phyloP scores from a whole-genome alignment of 306 rosid species.

The Rosa rugosa region DNA sequence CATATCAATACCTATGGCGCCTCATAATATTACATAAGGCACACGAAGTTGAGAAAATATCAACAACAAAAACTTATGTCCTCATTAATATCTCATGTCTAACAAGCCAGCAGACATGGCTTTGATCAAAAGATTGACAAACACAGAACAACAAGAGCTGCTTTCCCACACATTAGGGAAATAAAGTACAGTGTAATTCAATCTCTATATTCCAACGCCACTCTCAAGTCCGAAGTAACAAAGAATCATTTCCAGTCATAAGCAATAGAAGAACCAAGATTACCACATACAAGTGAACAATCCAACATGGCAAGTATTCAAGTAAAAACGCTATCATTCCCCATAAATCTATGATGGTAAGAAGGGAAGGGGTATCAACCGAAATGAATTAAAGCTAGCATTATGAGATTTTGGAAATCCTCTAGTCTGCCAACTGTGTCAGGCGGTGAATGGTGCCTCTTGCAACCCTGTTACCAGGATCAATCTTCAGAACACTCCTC shows the following conservation, averaged over 20 bases:
- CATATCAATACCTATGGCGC: no score
- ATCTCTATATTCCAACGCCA: slow-evolving; percentile 18
- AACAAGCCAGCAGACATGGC: not conserved
- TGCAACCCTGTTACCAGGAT: slow-evolving; percentile 86
- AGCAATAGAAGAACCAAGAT: slow-evolving; percentile 25
- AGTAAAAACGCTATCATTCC: slow-evolving; percentile 27
- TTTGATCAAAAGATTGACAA: not conserved
- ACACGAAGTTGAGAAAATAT: not conserved
- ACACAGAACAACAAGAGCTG: not conserved
- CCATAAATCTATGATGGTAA: slow-evolving; percentile 24
- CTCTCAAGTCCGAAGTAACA: slow-evolving; percentile 26
- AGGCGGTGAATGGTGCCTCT: slow-evolving; percentile 93
- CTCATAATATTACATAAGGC: no score
- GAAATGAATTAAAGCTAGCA: slow-evolving; percentile 12
- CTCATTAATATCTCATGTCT: not conserved
- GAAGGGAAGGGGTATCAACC: slow-evolving; percentile 30
- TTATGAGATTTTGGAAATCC: slow-evolving; percentile 2
- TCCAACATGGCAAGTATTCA: slow-evolving; percentile 17
- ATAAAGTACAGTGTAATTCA: not conserved
- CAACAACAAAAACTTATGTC: not conserved
- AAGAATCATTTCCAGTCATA: slow-evolving; percentile 37
- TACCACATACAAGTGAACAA: slow-evolving; percentile 38
- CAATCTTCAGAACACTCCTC: slow-evolving; percentile 83
- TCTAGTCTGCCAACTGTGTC: slow-evolving; percentile 78
- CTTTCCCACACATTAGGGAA: slow-evolving; percentile 3